These are phyloP conservation scores for Leishmania gerbilli DNA, from an alignment of 208 protist species.

Conservation along the genomic window DNA sequence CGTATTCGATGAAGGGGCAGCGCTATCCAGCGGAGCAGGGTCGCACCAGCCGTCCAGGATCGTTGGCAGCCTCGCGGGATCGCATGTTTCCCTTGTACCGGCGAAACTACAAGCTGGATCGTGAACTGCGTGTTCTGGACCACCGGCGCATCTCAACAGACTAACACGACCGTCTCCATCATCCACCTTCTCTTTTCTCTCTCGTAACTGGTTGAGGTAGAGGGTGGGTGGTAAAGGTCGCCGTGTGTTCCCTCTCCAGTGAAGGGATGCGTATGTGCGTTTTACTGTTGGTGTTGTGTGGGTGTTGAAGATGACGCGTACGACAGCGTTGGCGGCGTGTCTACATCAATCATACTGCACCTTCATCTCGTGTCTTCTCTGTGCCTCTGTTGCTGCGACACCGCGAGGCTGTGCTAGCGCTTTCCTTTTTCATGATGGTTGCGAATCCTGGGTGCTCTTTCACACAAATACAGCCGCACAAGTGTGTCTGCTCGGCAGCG, in stretches of 20 bases:
- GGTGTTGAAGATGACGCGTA: background rate
- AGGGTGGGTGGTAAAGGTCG: background rate
- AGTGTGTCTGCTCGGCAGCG: background rate
- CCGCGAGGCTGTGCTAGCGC: background rate
- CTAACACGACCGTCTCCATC: slow-evolving; percentile 19
- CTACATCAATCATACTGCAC: background rate
- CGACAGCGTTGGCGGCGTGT: background rate
- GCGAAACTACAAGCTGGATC: slow-evolving; percentile 60
- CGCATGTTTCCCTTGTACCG: slow-evolving; percentile 82
- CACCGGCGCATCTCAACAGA: slow-evolving; percentile 65
- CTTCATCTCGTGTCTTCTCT: background rate
- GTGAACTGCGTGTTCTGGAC: slow-evolving; percentile 57
- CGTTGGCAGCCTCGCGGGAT: slow-evolving; percentile 51
- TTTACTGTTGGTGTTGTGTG: background rate
- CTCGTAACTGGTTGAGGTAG: background rate
- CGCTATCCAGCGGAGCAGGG: slow-evolving; percentile 83
- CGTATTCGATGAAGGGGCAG: slow-evolving; percentile 76
- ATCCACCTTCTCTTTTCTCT: background rate
- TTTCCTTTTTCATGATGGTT: background rate
- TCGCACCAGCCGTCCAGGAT: slow-evolving; percentile 72
- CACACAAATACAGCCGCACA: background rate
- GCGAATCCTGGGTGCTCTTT: background rate
- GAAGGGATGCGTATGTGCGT: background rate
- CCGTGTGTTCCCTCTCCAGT: background rate
- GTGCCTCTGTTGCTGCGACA: background rate